Evolutionary conservation across 495 filamentous ascomycete species (phyloP).

Genomic region (Friedmanniomyces simplex): DNA sequence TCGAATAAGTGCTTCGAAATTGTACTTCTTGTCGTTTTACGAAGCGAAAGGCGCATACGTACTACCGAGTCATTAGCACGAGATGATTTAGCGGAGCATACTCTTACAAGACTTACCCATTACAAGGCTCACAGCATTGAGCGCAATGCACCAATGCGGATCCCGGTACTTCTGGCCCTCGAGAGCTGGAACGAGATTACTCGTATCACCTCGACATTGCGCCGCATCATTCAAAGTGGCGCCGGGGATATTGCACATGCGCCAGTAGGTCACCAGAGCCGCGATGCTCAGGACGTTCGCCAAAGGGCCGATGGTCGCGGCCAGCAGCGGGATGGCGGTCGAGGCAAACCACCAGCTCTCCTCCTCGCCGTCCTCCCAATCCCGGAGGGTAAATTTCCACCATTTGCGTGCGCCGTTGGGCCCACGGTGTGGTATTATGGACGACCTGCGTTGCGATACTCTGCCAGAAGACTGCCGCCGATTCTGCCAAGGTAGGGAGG

Average conservation of each 20-base stretch:
- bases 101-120: conserved; percentile 33
- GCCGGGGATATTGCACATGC: conserved; percentile 35
- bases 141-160: conserved; percentile 32
- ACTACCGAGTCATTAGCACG: too few species aligned
- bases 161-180: conserved; percentile 35
- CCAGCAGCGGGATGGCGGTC: conserved; percentile 63
- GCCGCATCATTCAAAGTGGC: not conserved
- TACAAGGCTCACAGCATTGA: conserved; percentile 58
- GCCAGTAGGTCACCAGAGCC: conserved; percentile 58
- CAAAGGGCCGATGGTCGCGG: conserved; percentile 60
- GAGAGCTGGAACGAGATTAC: conserved; percentile 26
- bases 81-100: too few species aligned
- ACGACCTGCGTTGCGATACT: conserved; percentile 1
- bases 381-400: conserved; percentile 13
- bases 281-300: conserved; percentile 71
- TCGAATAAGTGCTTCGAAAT: too few species aligned
- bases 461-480: conserved; percentile 5
- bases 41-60: too few species aligned
- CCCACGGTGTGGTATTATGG: not conserved
- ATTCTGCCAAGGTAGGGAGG: conserved; percentile 22
- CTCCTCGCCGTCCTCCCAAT: conserved; percentile 16
- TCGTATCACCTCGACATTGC: not conserved
- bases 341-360: conserved; percentile 68
- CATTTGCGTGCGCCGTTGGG: not conserved
- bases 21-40: too few species aligned